Evolutionary conservation across 257 asterid species (phyloP).

Genomic region (Voacanga thouarsii): DNA sequence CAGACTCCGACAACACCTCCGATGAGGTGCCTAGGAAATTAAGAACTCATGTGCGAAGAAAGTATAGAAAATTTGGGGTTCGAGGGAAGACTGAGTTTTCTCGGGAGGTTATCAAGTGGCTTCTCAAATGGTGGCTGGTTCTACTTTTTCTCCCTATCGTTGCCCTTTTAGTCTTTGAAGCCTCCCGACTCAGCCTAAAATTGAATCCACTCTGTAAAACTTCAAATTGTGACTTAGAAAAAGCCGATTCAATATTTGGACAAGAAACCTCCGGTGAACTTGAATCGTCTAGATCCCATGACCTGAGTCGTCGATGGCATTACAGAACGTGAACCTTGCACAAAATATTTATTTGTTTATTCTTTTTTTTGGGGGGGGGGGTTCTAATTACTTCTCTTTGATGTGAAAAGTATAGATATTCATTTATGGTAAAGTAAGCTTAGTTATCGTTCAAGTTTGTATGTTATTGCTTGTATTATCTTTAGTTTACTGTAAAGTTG

Average conservation of each 20-base stretch:
- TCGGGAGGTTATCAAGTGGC: conserved; percentile 34
- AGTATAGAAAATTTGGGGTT: conserved; percentile 57
- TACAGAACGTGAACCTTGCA: conserved; percentile 76
- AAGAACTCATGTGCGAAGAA: conserved; percentile 52
- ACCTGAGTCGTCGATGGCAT: conserved; percentile 66
- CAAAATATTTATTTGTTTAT: no score
- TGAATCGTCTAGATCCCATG: conserved; percentile 67
- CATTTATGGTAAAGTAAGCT: not conserved
- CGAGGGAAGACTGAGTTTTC: conserved; percentile 45
- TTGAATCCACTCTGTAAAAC: conserved; percentile 25
- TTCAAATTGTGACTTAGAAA: conserved; percentile 18
- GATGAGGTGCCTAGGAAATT: no score
- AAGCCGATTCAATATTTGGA: conserved; percentile 16
- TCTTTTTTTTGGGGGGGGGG: not conserved
- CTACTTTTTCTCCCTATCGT: conserved; percentile 51
- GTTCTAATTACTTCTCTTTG: not conserved
- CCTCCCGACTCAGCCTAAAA: conserved; percentile 45
- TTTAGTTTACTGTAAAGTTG: conserved; percentile 1
- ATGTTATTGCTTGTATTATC: not conserved
- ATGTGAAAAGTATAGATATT: not conserved
- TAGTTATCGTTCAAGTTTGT: not conserved
- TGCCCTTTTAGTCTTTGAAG: conserved; percentile 58
- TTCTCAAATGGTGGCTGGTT: conserved; percentile 75
- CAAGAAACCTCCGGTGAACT: conserved; percentile 41
- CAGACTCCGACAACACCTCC: no score